These are phyloP conservation scores for Vanrija pseudolonga DNA, from an alignment of 1,284 basidiomycete species.

Conservation along the genomic window DNA sequence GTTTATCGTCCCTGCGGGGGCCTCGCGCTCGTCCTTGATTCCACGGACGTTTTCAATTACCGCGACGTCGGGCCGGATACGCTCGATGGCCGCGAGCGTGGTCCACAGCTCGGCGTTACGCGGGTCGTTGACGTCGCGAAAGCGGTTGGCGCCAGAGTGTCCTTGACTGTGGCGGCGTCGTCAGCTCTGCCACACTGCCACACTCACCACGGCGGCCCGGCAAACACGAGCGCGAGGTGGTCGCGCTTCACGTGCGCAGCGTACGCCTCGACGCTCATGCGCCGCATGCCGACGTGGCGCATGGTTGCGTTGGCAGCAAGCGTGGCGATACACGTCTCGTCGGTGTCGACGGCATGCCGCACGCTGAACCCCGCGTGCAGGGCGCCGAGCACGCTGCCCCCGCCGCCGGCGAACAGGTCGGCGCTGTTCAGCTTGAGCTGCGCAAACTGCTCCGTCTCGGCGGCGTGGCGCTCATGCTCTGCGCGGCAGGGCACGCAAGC, in stretches of 20 bases:
- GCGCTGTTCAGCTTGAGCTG: slow-evolving; percentile 12
- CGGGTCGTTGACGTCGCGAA: slow-evolving; percentile 11
- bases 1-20: slow-evolving; percentile 4
- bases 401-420: slow-evolving; percentile 38
- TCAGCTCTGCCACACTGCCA: neutral
- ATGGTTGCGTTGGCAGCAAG: slow-evolving; percentile 6
- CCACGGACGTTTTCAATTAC: slow-evolving; percentile 38
- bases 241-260: neutral
- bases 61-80: slow-evolving; percentile 21
- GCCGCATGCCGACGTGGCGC: neutral
- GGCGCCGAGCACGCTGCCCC: slow-evolving; percentile 24
- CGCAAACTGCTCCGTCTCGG: neutral
- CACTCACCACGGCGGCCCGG: slow-evolving; percentile 32
- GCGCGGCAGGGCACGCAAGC: neutral
- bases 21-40: slow-evolving; percentile 13
- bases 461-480: neutral
- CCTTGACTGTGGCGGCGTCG: slow-evolving; percentile 24
- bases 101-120: slow-evolving; percentile 25
- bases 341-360: slow-evolving; percentile 22
- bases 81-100: slow-evolving; percentile 17
- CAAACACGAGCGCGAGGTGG: slow-evolving; percentile 13
- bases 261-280: neutral
- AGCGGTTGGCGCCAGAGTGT: slow-evolving; percentile 25
- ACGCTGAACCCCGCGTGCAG: slow-evolving; percentile 18
- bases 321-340: slow-evolving; percentile 14